Conservation (phyloP, 352 stramenopile species). For the Pythium insidiosum region DNA sequence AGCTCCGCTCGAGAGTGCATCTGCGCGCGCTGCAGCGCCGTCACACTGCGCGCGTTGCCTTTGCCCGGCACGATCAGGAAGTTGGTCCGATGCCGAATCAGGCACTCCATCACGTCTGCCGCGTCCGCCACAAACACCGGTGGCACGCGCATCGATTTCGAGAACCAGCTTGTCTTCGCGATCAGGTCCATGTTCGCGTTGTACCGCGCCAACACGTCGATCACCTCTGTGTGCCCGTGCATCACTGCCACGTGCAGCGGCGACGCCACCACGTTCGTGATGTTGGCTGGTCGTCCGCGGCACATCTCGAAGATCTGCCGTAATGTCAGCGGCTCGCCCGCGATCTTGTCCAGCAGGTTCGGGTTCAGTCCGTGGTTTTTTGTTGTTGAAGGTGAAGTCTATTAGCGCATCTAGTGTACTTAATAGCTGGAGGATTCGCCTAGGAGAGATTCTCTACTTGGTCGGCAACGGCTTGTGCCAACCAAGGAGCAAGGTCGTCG, state of each 20-base stretch:
- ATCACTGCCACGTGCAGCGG: slow-evolving; percentile 66
- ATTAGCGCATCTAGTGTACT: too few species aligned
- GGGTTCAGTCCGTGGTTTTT: slow-evolving; percentile 54
- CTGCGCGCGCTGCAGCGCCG: slow-evolving; percentile 60
- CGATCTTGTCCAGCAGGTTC: slow-evolving; percentile 77
- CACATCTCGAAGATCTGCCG: slow-evolving; percentile 62
- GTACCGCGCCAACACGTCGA: slow-evolving; percentile 47
- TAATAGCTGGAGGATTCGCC: too few species aligned
- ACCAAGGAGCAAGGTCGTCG: too few species aligned
- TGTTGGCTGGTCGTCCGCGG: slow-evolving; percentile 51
- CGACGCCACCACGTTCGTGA: slow-evolving; percentile 54
- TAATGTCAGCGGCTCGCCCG: slow-evolving; percentile 43
- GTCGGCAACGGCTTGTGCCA: too few species aligned
- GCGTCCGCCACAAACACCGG: slow-evolving; percentile 70
- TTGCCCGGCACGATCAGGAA: slow-evolving; percentile 57
- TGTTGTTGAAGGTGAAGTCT: too few species aligned
- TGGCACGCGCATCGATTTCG: slow-evolving; percentile 51
- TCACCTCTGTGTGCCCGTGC: slow-evolving; percentile 50
- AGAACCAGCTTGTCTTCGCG: slow-evolving; percentile 57
- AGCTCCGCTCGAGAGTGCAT: slow-evolving; percentile 52
- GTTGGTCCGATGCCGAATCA: slow-evolving; percentile 62
- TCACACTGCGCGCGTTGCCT: slow-evolving; percentile 55
- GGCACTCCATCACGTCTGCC: slow-evolving; percentile 50
- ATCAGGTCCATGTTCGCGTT: slow-evolving; percentile 57
- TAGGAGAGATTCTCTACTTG: too few species aligned